A percentile compares a stretch with the other conserved stretches of the same genome.
phyloP scores from a whole-genome alignment of 371 early-diverging fungal species.

The Circinella umbellata region DNA sequence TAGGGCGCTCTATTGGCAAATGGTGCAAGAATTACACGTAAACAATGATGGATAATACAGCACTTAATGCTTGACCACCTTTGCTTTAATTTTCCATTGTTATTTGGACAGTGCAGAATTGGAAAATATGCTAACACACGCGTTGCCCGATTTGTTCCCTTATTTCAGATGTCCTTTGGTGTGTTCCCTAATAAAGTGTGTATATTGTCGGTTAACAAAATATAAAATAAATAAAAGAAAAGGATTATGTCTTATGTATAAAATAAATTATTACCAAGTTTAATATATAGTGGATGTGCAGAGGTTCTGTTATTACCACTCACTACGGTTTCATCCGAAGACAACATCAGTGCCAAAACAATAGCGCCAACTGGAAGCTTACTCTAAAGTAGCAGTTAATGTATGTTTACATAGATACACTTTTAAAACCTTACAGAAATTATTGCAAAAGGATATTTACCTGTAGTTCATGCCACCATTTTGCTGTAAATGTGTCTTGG shows the following conservation, averaged over 20 bases:
- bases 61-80: background rate
- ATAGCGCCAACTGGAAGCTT: conserved; percentile 3
- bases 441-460: background rate
- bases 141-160: background rate
- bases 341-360: background rate
- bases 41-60: background rate
- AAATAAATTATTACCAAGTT: conserved; percentile 8
- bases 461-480: conserved; percentile 6
- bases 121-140: conserved; percentile 11
- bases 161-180: background rate
- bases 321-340: conserved; percentile 7
- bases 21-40: background rate
- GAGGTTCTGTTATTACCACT: background rate
- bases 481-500: background rate
- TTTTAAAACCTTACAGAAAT: background rate
- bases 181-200: background rate
- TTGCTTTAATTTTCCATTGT: background rate
- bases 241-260: background rate
- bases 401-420: background rate
- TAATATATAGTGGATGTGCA: conserved; percentile 11
- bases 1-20: background rate
- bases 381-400: background rate
- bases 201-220: background rate
- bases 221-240: too few species aligned
- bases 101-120: background rate